phyloP scores from a whole-genome alignment of 257 asterid genomes.

The Solanum chiquidenum region DNA sequence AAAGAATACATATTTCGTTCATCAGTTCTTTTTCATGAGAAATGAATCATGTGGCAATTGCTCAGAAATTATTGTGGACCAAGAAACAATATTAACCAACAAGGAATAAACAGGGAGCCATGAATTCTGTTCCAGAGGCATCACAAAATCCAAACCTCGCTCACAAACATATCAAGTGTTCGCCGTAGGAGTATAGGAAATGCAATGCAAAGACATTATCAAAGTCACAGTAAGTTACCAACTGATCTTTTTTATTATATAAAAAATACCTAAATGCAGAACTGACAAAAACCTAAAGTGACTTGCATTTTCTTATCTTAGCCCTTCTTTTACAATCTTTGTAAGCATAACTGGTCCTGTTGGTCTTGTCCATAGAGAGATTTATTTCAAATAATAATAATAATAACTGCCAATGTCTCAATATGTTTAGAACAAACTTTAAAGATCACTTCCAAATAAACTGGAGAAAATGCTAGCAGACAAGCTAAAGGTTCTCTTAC shows the following conservation, averaged over 20 bases:
- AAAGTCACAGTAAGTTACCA: neutral
- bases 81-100: neutral
- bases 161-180: neutral
- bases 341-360: neutral
- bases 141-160: neutral
- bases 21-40: neutral
- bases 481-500: slow-evolving; percentile 24
- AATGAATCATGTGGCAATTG: neutral
- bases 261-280: neutral
- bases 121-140: neutral
- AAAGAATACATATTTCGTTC: neutral
- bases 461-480: neutral
- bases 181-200: neutral
- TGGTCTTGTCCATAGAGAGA: neutral
- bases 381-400: neutral
- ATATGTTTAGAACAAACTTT: neutral
- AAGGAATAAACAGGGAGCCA: neutral
- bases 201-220: neutral
- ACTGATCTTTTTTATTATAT: neutral
- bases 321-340: neutral
- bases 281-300: neutral
- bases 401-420: neutral
- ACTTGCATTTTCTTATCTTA: neutral
- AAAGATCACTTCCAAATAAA: neutral
- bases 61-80: neutral